Conservation (phyloP, 768 basidiomycete genomes). For the Tulasnella sp. region DNA sequence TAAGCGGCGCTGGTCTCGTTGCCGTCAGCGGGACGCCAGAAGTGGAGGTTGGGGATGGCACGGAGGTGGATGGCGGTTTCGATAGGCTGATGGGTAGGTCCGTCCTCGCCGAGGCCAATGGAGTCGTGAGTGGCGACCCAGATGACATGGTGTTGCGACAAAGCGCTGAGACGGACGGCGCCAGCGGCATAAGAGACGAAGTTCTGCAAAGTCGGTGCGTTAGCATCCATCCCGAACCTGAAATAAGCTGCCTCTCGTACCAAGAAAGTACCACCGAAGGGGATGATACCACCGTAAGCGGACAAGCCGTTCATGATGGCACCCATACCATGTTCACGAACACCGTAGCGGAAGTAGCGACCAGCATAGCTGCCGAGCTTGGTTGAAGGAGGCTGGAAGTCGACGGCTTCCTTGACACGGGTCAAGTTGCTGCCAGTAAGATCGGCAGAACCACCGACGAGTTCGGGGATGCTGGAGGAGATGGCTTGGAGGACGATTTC, state of each 20-base stretch:
- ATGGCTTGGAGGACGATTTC: slow-evolving; percentile 84
- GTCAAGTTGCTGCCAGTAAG: slow-evolving; percentile 92
- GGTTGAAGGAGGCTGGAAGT: slow-evolving; percentile 91
- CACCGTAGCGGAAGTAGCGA: slow-evolving; percentile 93
- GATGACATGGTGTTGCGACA: slow-evolving; percentile 87
- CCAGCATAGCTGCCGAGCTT: slow-evolving; percentile 83
- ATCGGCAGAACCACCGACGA: slow-evolving; percentile 88
- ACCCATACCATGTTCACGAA: slow-evolving; percentile 96
- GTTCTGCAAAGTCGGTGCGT: slow-evolving; percentile 56
- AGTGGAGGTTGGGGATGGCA: slow-evolving; percentile 86
- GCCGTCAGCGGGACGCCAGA: slow-evolving; percentile 93
- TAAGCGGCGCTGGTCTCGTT: slow-evolving; percentile 99
- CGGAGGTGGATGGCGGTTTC: slow-evolving; percentile 87
- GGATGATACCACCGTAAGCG: slow-evolving; percentile 90
- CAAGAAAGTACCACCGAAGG: slow-evolving; percentile 91
- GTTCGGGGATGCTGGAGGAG: slow-evolving; percentile 75
- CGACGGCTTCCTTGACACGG: slow-evolving; percentile 77
- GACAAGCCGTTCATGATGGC: slow-evolving; percentile 90
- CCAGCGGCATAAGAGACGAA: slow-evolving; percentile 94
- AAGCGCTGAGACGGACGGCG: slow-evolving; percentile 87
- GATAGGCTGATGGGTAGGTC: slow-evolving; percentile 94
- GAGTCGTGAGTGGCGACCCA: slow-evolving; percentile 98
- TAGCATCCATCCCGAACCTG: background rate
- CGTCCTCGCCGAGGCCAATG: slow-evolving; percentile 91
- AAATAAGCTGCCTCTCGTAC: slow-evolving; percentile 47